phyloP scores from a whole-genome alignment of 768 basidiomycete genomes.

The Collybia sp. region DNA sequence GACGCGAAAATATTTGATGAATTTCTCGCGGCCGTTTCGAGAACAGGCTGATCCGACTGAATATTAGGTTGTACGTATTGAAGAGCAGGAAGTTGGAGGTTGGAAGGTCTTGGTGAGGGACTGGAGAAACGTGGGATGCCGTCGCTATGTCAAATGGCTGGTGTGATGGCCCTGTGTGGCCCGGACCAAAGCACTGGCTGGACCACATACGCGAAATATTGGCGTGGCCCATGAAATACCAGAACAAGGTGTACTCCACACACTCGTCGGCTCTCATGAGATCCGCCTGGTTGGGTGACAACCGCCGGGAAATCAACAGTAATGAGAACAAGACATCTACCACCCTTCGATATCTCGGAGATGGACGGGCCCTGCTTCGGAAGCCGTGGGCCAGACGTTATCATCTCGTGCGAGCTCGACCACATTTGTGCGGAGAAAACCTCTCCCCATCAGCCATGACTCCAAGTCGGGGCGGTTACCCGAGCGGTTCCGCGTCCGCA shows the following conservation, averaged over 20 bases:
- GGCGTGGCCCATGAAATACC: slow-evolving; percentile 32
- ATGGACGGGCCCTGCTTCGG: no score
- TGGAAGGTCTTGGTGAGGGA: slow-evolving; percentile 37
- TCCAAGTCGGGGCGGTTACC: no score
- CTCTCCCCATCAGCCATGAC: no score
- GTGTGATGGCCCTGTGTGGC: slow-evolving; percentile 43
- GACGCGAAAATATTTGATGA: slow-evolving; percentile 30
- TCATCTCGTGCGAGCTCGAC: no score
- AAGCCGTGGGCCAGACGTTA: no score
- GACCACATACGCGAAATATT: slow-evolving; percentile 37
- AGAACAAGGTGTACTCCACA: slow-evolving; percentile 26
- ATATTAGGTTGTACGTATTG: slow-evolving; percentile 31
- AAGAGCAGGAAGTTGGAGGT: slow-evolving; percentile 22
- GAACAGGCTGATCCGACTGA: slow-evolving; percentile 31
- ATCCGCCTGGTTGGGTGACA: no score
- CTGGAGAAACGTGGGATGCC: slow-evolving; percentile 40
- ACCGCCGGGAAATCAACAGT: no score
- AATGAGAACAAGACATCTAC: no score
- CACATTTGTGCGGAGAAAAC: no score
- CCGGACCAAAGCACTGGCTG: slow-evolving; percentile 29
- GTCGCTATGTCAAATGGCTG: slow-evolving; percentile 42
- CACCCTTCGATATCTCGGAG: no score
- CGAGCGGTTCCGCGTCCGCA: no score
- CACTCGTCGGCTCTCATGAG: no score
- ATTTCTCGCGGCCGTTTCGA: slow-evolving; percentile 28